A percentile compares a stretch with the other conserved stretches of the same genome.
phyloP scores from a whole-genome alignment of 2,329 filamentous ascomycete species.

The Sporothrix mexicana region DNA sequence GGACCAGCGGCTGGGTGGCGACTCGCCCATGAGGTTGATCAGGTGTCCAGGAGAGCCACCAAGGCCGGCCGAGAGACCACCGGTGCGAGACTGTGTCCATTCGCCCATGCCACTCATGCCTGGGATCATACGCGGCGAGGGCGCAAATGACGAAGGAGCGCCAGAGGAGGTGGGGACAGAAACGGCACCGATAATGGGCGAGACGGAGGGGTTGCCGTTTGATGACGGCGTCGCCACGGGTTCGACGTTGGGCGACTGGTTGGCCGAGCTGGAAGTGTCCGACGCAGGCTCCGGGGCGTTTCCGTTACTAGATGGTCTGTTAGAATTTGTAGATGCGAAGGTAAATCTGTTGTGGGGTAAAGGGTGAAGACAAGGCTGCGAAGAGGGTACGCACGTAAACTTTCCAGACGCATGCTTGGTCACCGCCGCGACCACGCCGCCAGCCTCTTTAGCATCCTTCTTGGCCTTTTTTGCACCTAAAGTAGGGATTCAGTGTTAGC shows the following conservation, averaged over 20 bases:
- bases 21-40: conserved; percentile 58
- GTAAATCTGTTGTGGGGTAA: background rate
- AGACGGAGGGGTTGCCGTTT: conserved; percentile 52
- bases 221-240: conserved; percentile 47
- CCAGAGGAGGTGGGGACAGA: conserved; percentile 46
- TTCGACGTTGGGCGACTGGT: conserved; percentile 55
- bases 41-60: conserved; percentile 60
- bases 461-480: conserved; percentile 54
- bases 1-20: conserved; percentile 58
- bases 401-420: conserved; percentile 59
- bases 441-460: conserved; percentile 61
- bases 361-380: conserved; percentile 23
- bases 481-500: conserved; percentile 4
- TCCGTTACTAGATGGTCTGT: conserved; percentile 41
- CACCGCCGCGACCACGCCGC: conserved; percentile 60
- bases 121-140: conserved; percentile 51
- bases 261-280: conserved; percentile 51
- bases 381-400: conserved; percentile 55
- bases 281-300: conserved; percentile 48
- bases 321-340: background rate
- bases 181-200: conserved; percentile 56
- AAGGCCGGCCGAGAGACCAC: conserved; percentile 47
- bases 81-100: conserved; percentile 41
- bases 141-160: conserved; percentile 52
- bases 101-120: conserved; percentile 57